A percentile compares a stretch with the other conserved stretches of the same genome.
Conservation (phyloP, 306 rosid species). For the Cicer cuneatum region DNA sequence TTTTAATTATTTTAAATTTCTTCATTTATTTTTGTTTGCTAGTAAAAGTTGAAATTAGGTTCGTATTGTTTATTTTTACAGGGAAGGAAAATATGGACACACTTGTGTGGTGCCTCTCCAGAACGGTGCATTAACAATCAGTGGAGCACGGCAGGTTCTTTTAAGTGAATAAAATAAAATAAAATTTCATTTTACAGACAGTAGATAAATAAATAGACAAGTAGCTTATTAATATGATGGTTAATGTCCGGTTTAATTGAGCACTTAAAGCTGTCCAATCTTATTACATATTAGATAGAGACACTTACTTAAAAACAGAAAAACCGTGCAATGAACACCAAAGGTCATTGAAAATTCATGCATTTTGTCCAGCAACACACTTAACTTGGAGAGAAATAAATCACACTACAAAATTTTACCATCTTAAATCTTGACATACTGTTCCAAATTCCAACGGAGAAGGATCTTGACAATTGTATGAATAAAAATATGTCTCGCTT, state of each 20-base stretch:
- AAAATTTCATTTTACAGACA: conserved; percentile 7
- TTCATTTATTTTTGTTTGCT: conserved; percentile 33
- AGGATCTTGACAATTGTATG: conserved; percentile 14
- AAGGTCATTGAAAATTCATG: conserved; percentile 22
- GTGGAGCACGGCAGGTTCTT: conserved; percentile 70
- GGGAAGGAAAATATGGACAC: conserved; percentile 86
- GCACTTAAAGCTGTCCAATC: conserved; percentile 5
- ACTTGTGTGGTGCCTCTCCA: conserved; percentile 92
- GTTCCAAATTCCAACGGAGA: conserved; percentile 6
- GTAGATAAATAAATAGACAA: neutral
- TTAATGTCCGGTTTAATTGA: neutral
- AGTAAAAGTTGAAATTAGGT: conserved; percentile 40
- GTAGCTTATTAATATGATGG: neutral
- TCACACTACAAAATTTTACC: neutral
- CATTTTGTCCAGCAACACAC: conserved; percentile 2
- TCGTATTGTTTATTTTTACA: conserved; percentile 50
- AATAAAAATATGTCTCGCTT: neutral
- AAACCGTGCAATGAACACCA: conserved; percentile 1
- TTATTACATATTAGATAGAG: conserved; percentile 36
- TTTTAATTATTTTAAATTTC: conserved; percentile 17
- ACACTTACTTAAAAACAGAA: conserved; percentile 9
- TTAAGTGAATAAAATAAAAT: neutral
- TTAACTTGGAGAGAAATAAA: conserved; percentile 1
- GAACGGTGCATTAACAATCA: conserved; percentile 73
- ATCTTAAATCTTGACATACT: neutral